Evolutionary conservation across 768 basidiomycete genomes (phyloP), one percentile per base, ranked within the genome.

Genomic region (Naganishia kalamii): DNA sequence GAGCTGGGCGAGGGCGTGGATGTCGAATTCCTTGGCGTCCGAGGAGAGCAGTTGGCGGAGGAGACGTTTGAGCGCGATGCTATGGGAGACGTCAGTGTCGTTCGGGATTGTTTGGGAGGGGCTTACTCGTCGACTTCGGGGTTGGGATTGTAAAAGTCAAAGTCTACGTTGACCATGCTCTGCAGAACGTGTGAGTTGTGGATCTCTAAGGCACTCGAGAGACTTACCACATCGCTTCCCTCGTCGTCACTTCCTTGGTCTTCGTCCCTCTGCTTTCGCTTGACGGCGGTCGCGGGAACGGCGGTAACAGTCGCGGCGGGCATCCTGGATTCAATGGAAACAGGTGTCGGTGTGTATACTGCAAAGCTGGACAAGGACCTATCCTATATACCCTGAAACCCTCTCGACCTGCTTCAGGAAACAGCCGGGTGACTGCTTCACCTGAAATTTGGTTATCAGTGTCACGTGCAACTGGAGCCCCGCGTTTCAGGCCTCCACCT

Each of bases 81-180:
- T 75, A 35, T 23, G 2, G 23, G 43, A 23, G 32, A 33, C 40
- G 29, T 13, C 19, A 30, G 33, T 1, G 21, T 29, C 1, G 46
- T 30, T 47, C 25, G 37, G 46, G 17, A 15, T 30, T 17, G 48
- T 19, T n/a, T 2, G 17, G 48, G n/a, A 4, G 37, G 30, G 30
- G 68, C 76, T 65, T 59, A 77, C 72, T 88, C 86, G 75, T 88
- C 96, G 80, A 98, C 93, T 71, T 89, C 82, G 2, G 88, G 85
- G 69, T 89, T 87, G 6, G 90, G 86, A 76, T 90, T 87, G 82
- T 90, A 93, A 76, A 96, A 98, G 69, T 96, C 92, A 73, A 98
- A 97, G 73, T 88, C 87, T 70, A 93, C 87, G 77, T 93, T 84
- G 79, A 93, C 83, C 71, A 87, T 82, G 74, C 81, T 83, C 83